Percentiles rank a stretch among this genome's conserved stretches.
Conservation (phyloP, 208 protist genomes). For the Kentomonas sorsogonicus region DNA sequence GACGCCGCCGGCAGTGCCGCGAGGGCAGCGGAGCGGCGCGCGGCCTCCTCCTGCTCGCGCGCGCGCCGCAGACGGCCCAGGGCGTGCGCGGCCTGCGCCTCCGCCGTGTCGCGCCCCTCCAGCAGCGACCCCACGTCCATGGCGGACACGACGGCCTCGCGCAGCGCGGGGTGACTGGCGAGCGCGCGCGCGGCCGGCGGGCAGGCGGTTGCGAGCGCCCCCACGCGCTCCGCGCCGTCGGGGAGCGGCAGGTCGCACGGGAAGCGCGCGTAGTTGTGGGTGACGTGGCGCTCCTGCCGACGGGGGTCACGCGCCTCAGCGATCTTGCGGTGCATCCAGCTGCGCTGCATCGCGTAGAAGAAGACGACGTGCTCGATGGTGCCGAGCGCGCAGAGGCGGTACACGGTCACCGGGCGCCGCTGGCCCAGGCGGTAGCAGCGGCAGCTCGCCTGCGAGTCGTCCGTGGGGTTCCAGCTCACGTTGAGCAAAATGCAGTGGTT, state of each 20-base stretch:
- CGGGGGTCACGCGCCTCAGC: conserved; percentile 67
- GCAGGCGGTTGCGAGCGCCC: background rate
- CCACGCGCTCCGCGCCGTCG: conserved; percentile 2
- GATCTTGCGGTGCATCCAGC: conserved; percentile 86
- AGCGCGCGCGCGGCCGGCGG: background rate
- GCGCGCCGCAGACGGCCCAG: background rate
- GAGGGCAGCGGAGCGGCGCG: conserved; percentile 19
- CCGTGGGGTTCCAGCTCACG: conserved; percentile 88
- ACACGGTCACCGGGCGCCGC: conserved; percentile 82
- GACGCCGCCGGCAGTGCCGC: background rate
- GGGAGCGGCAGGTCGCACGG: conserved; percentile 49
- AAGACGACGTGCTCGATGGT: conserved; percentile 94
- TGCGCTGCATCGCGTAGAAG: conserved; percentile 73
- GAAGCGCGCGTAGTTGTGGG: conserved; percentile 68
- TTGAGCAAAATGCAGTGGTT: conserved; percentile 95
- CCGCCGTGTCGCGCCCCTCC: background rate
- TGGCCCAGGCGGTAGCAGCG: conserved; percentile 94
- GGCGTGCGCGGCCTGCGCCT: background rate
- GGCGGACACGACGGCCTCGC: background rate
- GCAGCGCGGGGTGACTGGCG: conserved; percentile 2
- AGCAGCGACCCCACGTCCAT: background rate
- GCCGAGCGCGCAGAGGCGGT: conserved; percentile 85
- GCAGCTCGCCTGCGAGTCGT: conserved; percentile 91
- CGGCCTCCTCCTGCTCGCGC: conserved; percentile 5
- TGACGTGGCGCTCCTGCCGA: conserved; percentile 66